Evolutionary conservation across 2,329 filamentous ascomycete species (phyloP), one percentile per base, ranked within the genome.

Genomic region (Tolypocladium tundrense): DNA sequence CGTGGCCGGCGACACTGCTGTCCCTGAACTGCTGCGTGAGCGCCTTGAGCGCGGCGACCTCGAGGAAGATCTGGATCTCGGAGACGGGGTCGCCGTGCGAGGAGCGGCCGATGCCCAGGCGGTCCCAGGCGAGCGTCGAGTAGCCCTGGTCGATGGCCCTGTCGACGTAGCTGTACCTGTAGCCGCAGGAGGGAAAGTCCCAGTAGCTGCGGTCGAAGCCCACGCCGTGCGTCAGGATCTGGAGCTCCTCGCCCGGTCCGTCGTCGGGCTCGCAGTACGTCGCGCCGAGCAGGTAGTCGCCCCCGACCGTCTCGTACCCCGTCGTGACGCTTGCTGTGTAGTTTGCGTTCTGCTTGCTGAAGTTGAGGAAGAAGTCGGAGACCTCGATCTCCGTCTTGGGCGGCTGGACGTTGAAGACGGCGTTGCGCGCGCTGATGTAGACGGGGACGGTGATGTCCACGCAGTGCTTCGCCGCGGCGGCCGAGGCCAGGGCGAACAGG

Each of bases 81-180:
- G 80, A 77, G 64, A 87, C 66, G 0, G 84, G 77, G 51, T 87
- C 79, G 54, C 80, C 82, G 64, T 80, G 82, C 5, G 79, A 78
- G 1, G 83, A 86, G 58, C 74, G 71, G 45, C 79, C 84, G 48
- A 86, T 77, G 39, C 85, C 85, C 7, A 86, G 77, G 21, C 85
- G 82, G 69, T 88, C 84, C 69, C 79, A 85, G 11, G 77, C 71
- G 52, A 88, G 76, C 2, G 83, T 86, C 39, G 78, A 81, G 72
- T 82, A 87, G 45, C 80, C 80, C 43, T 74, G 72, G 6, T 76
- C 77, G 2, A 85, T 75, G 2, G 85, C 84, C 14, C 70, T 69
- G 53, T 80, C 73, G 35, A 83, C 75, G 67, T 88, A 88, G 65
- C 78, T 83, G 72, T 88, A 87, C 66, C 85, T 83, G 73, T 76